These are phyloP conservation scores for Colletotrichum aenigma DNA, from an alignment of 2,329 filamentous ascomycete genomes.

Conservation along the genomic window DNA sequence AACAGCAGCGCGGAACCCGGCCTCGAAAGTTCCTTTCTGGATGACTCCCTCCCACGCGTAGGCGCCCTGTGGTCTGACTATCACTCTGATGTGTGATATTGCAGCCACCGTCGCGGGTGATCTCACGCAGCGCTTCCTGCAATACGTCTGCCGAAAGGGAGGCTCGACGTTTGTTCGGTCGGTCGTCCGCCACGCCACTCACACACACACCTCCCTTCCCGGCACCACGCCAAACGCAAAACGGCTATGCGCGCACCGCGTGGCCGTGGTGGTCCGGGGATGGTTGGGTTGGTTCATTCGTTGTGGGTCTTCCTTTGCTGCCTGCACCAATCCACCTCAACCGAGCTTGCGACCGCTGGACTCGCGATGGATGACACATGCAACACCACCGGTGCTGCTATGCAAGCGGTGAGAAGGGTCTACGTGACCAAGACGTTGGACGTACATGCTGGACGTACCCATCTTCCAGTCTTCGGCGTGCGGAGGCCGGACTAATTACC, in stretches of 20 bases:
- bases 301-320: background rate
- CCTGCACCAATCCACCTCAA: background rate
- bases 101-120: background rate
- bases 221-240: background rate
- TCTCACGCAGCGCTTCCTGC: background rate
- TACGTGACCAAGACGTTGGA: background rate
- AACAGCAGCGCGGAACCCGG: background rate
- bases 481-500: background rate
- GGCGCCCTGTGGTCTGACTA: background rate
- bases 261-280: background rate
- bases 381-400: background rate
- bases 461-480: background rate
- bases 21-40: background rate
- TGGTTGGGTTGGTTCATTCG: background rate
- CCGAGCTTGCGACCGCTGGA: background rate
- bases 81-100: background rate
- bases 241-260: background rate
- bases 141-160: background rate
- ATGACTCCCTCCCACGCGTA: background rate
- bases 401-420: background rate
- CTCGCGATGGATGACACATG: constrained; percentile 1
- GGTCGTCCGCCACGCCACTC: background rate
- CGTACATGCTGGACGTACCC: background rate
- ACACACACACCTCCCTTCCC: background rate
- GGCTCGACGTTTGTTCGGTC: background rate